Evolutionary conservation across 208 protist species (phyloP), one percentile per base, ranked within the genome.

Genomic region (Trypanosoma boissoni): DNA sequence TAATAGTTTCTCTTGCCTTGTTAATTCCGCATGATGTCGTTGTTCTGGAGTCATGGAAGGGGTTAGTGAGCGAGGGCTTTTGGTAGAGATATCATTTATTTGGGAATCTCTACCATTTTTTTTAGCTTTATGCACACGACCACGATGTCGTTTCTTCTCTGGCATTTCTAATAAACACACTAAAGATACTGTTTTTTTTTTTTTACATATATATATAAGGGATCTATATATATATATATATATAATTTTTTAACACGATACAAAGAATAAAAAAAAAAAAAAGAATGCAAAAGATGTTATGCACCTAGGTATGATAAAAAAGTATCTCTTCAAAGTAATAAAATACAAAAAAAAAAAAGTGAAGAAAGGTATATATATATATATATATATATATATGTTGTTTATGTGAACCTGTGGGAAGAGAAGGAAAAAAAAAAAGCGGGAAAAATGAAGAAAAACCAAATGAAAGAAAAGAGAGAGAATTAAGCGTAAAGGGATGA

Each of bases 181-280:
- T n/a, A n/a, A 9, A 10, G 4, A 12, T 8, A 32, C 1, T 3
- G 3, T 10, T 2, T 27, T 27, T 36, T 56, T 56, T 21, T 56
- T 56, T 1, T 1, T 1, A 9, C 31, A 1, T 24, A 0, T 27
- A 29, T 56, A 44, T 39, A 44, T 56, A 8, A 36, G 51, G 34
- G 43, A 44, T 23, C 12, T 26, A 49, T 49, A 26, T 26, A 49
- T 26, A 49, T 49, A 49, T 49, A 41, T 48, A 41, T n/a, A n/a
- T n/a, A n/a, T n/a, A n/a, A n/a, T n/a, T n/a, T n/a, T n/a, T n/a
- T n/a, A n/a, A n/a, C n/a, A n/a, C n/a, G n/a, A n/a, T n/a, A n/a
- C n/a, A n/a, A n/a, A n/a, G n/a, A n/a, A n/a, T n/a, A n/a, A n/a
- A n/a, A n/a, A n/a, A n/a, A n/a, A n/a, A n/a, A n/a, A n/a, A n/a